Base-by-base conservation (phyloP, 352 stramenopile genomes). In the Thraustotheca clavata region DNA sequence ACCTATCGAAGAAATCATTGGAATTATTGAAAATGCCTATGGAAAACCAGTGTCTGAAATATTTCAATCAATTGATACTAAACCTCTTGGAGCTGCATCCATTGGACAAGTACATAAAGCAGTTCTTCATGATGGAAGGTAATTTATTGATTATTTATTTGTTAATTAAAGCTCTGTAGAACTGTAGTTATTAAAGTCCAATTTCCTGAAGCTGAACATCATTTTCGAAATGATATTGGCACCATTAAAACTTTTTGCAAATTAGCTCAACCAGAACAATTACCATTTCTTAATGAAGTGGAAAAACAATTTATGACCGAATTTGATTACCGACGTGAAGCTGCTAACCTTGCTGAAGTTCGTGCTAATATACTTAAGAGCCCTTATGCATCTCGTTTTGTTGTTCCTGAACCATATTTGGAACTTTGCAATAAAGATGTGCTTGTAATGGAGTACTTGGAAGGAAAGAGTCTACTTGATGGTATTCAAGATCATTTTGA, bases 261-360 rank as follows among this genome's bases (percentile, higher is more conserved):
- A 38, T 71, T 97, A n/a, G 97, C 97, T 38, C 92, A 98, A 67
- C 96, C 95, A 1, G 92, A 89, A 27, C 91, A 98, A 69, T 74
- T 98, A 43, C 86, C 89, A 22, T 91, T 93, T 52, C 71, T 98
- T 6, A 83, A 97, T 26, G 94, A 98, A 70, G 91, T 98, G 43
- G 94, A 98, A 76, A 96, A 96, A 65, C 94, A 98, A 76, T 99
- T 98, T 70, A 94, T 98, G 87, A 98, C 90, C 22, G 96, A 99
- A 74, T 99, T 99, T 73, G 93, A 99, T 70, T 99, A 98, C 80
- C 47, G 76, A 0, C 76, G 91, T 67, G 96, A 99, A 71, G 92
- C 86, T 41, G 79, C 87, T 59, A 96, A 98, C 65, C 73, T 98
- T 12, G 76, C 76, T 5, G 84, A 74, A 26, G 88, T 98, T 35